phyloP scores from a whole-genome alignment of 2,329 filamentous ascomycete species.

The Curvularia spicifera region DNA sequence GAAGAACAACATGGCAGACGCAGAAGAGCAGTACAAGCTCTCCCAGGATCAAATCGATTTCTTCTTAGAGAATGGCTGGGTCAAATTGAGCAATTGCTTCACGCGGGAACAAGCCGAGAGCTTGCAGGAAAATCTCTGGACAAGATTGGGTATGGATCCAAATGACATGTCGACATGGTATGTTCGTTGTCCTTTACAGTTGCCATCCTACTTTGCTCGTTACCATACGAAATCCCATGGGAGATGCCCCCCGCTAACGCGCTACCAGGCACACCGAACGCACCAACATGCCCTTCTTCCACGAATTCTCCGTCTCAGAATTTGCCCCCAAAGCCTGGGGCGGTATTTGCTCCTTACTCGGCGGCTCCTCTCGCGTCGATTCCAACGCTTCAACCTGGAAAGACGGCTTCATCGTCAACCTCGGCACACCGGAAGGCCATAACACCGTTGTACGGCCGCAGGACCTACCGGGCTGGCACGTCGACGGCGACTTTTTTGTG shows the following conservation, averaged over 20 bases:
- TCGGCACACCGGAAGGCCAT: slow-evolving; percentile 62
- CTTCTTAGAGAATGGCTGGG: slow-evolving; percentile 63
- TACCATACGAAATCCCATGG: too few species aligned
- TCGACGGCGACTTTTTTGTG: slow-evolving; percentile 75
- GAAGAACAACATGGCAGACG: slow-evolving; percentile 15
- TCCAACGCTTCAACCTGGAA: slow-evolving; percentile 61
- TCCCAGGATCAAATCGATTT: slow-evolving; percentile 58
- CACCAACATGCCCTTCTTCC: slow-evolving; percentile 69
- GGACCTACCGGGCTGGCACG: slow-evolving; percentile 67
- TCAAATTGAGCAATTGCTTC: slow-evolving; percentile 62
- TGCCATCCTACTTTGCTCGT: too few species aligned
- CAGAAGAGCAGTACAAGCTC: slow-evolving; percentile 43
- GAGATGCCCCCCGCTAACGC: neutral
- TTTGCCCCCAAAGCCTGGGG: slow-evolving; percentile 71
- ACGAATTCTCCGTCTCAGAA: slow-evolving; percentile 58
- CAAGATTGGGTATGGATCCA: slow-evolving; percentile 68
- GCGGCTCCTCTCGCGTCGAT: slow-evolving; percentile 58
- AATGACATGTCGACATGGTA: slow-evolving; percentile 69
- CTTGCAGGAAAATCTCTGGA: slow-evolving; percentile 64
- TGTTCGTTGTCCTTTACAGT: neutral
- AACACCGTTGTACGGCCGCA: slow-evolving; percentile 59
- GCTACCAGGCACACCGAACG: slow-evolving; percentile 55
- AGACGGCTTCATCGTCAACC: slow-evolving; percentile 73
- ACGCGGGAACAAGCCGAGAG: slow-evolving; percentile 55
- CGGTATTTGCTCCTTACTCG: slow-evolving; percentile 70